Evolutionary conservation across 441 rosid species (phyloP), one percentile per base, ranked within the genome.

Genomic region (Euphorbia corollata): DNA sequence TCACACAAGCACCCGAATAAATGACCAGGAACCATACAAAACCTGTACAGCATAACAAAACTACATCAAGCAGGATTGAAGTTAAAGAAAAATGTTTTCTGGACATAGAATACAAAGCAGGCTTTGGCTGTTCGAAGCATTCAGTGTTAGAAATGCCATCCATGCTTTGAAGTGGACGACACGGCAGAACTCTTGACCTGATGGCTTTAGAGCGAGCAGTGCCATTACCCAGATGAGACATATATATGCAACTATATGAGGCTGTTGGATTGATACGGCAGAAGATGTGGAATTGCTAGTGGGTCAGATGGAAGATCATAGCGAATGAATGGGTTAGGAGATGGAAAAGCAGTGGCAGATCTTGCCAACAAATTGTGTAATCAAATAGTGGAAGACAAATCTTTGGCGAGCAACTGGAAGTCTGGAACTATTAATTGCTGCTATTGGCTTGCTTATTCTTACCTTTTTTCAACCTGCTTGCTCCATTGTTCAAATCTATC

Each of bases 201-300:
- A 73, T 77, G 63, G 80, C 80, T 4, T 61, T 72, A 3, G 80
- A 77, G 45, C 80, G 80, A 77, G 45, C 80, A 77, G 16, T 77
- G 80, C 10, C 81, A 71, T 51, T 78, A 73, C 59, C 75, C 79
- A 6, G 30, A 15, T 20, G 43, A 75, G 13, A 54, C 71, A 0
- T 70, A 66, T 64, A 53, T 81, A 8, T 75, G 78, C 69, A 69
- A 58, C 24, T 77, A 73, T 57, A 38, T 71, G 5, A 38, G 73
- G 24, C 69, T 68, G 16, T 61, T 34, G 67, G 78, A 72, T 80
- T 16, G 57, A 75, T 41, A 61, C 73, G 0, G 2, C 41, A 0
- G 41, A 34, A 30, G 84, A 80, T 36, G 81, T 78, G 7, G 76
- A 77, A 16, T 68, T 75, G 24, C 80, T 80, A 8, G 65, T 63